phyloP scores from a whole-genome alignment of 352 stramenopile species.

The Thalassiosira livingstoniorum region DNA sequence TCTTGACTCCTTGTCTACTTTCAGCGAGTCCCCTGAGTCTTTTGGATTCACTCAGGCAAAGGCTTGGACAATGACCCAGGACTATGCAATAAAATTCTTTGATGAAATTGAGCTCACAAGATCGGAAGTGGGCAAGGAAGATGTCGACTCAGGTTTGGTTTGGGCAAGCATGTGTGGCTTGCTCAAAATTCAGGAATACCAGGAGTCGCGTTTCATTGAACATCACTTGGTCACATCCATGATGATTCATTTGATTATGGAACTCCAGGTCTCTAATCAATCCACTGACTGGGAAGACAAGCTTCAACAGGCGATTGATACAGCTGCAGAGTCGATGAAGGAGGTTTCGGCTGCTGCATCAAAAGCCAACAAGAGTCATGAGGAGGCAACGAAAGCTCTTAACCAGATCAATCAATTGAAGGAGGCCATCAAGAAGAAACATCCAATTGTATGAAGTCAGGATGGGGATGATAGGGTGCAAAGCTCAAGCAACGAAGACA shows the following conservation, averaged over 20 bases:
- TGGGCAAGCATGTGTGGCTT: neutral
- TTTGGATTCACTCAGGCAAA: neutral
- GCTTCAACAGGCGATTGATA: neutral
- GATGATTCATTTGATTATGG: neutral
- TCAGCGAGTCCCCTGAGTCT: neutral
- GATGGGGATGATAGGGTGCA: too few relatives aligned
- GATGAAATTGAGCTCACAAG: neutral
- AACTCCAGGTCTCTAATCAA: neutral
- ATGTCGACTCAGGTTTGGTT: neutral
- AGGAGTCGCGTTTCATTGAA: neutral
- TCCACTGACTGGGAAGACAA: neutral
- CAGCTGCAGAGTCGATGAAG: neutral
- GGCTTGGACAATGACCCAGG: neutral
- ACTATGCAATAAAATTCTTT: neutral
- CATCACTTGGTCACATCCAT: neutral
- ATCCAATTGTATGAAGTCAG: too few relatives aligned
- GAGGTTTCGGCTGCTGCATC: neutral
- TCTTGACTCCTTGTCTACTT: neutral
- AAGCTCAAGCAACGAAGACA: too few relatives aligned
- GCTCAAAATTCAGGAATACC: neutral
- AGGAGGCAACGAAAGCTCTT: neutral
- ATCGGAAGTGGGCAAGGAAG: neutral
- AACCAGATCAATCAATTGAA: too few relatives aligned
- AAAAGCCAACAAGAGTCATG: neutral
- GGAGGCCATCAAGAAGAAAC: too few relatives aligned